These are phyloP conservation scores for Pichia nakasei DNA, from an alignment of 805 yeast species.

Conservation along the genomic window DNA sequence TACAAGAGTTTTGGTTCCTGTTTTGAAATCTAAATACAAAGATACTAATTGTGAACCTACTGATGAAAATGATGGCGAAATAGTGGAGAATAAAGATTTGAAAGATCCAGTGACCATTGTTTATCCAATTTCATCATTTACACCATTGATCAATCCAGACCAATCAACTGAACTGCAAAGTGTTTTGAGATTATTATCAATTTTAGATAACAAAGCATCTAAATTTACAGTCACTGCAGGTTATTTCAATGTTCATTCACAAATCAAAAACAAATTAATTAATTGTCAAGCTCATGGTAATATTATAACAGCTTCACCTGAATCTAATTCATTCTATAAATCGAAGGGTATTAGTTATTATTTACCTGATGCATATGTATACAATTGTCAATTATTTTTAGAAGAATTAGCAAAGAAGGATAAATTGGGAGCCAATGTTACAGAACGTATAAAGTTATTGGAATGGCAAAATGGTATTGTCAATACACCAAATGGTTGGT, in stretches of 20 bases:
- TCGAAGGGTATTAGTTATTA: conserved; percentile 74
- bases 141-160: conserved; percentile 64
- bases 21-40: conserved; percentile 39
- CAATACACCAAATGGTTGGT: conserved; percentile 82
- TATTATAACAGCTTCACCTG: conserved; percentile 86
- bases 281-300: conserved; percentile 51
- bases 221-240: conserved; percentile 93
- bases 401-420: conserved; percentile 33
- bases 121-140: conserved; percentile 86
- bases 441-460: conserved; percentile 41
- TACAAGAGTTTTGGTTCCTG: conserved; percentile 45
- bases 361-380: conserved; percentile 80
- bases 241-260: conserved; percentile 84
- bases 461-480: conserved; percentile 90
- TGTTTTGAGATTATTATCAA: conserved; percentile 50
- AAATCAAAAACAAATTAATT: conserved; percentile 51
- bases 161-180: conserved; percentile 78
- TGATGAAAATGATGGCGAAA: conserved; percentile 3
- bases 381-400: conserved; percentile 63
- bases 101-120: conserved; percentile 47
- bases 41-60: conserved; percentile 8
- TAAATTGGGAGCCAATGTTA: neutral
- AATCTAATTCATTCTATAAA: conserved; percentile 87
- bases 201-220: conserved; percentile 43
- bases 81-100: neutral